phyloP scores from a whole-genome alignment of 805 yeast genomes.

The Candida jianshihensis region DNA sequence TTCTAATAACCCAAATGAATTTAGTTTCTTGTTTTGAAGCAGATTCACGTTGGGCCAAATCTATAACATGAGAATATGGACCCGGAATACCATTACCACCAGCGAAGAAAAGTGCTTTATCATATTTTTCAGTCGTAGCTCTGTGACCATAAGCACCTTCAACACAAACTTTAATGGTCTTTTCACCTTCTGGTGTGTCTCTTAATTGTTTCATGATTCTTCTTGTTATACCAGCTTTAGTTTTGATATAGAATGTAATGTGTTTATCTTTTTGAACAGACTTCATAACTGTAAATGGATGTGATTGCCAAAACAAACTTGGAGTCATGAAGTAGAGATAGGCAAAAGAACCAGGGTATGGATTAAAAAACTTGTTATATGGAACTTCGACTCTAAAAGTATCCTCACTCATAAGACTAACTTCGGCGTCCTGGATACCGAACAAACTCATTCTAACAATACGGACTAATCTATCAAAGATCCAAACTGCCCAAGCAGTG shows the following conservation, averaged over 20 bases:
- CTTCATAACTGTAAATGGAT: constrained; percentile 60
- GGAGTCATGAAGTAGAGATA: constrained; percentile 51
- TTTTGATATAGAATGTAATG: constrained; percentile 39
- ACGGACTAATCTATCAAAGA: constrained; percentile 38
- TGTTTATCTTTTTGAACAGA: constrained; percentile 30
- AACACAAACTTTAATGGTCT: constrained; percentile 31
- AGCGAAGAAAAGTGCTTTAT: constrained; percentile 35
- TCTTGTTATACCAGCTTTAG: constrained; percentile 54
- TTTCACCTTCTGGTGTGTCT: constrained; percentile 22
- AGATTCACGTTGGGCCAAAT: constrained; percentile 19
- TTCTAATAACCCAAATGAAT: constrained; percentile 60
- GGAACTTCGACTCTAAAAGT: constrained; percentile 34
- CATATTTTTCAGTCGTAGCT: constrained; percentile 31
- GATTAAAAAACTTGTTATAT: constrained; percentile 39
- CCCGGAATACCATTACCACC: constrained; percentile 53
- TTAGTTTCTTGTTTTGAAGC: constrained; percentile 29
- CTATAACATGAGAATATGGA: constrained; percentile 34
- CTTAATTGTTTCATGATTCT: constrained; percentile 27
- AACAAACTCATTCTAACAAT: constrained; percentile 25
- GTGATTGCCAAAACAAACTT: constrained; percentile 58
- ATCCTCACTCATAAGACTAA: constrained; percentile 26
- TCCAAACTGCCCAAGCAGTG: constrained; percentile 19
- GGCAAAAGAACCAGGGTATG: constrained; percentile 49
- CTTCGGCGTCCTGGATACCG: constrained; percentile 11
- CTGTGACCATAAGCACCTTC: constrained; percentile 61